Conservation (phyloP, 1,284 basidiomycete species). For the Ustilago bromivora region DNA sequence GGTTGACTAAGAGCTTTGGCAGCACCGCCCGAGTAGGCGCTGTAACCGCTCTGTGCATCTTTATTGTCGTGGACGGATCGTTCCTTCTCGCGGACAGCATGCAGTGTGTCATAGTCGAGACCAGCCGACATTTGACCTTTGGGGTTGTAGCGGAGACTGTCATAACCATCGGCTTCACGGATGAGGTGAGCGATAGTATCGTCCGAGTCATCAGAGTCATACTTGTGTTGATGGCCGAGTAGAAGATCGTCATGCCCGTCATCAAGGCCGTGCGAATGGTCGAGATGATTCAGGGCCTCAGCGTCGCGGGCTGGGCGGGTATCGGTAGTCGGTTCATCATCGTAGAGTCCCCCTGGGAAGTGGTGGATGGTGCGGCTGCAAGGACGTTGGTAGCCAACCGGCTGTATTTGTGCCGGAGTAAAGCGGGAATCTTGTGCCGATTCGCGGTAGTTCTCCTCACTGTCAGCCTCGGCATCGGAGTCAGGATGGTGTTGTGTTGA, state of each 20-base stretch:
- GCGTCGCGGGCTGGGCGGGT: constrained; percentile 3
- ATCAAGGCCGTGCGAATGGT: background rate
- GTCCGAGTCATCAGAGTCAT: constrained; percentile 48
- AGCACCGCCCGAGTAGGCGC: constrained; percentile 56
- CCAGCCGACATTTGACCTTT: constrained; percentile 32
- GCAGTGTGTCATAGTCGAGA: constrained; percentile 33
- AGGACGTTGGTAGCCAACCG: constrained; percentile 6
- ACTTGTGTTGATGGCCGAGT: constrained; percentile 13
- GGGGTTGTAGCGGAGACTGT: constrained; percentile 30
- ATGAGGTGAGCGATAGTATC: constrained; percentile 44
- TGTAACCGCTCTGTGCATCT: constrained; percentile 27
- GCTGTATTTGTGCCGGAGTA: background rate
- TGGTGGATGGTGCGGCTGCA: constrained; percentile 27
- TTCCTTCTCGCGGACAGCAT: constrained; percentile 28
- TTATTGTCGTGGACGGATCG: constrained; percentile 22
- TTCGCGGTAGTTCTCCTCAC: constrained; percentile 1
- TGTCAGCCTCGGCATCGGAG: constrained; percentile 21
- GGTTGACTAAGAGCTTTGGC: constrained; percentile 55
- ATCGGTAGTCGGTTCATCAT: constrained; percentile 9
- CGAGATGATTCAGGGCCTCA: background rate
- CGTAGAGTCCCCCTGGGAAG: constrained; percentile 45
- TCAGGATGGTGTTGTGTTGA: constrained; percentile 6
- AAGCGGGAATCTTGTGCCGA: constrained; percentile 12
- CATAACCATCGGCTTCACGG: constrained; percentile 43
- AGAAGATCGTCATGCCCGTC: constrained; percentile 6